Percentiles rank a stretch among this genome's conserved stretches.
phyloP scores from a whole-genome alignment of 805 yeast species.

The Ogataea neopini region DNA sequence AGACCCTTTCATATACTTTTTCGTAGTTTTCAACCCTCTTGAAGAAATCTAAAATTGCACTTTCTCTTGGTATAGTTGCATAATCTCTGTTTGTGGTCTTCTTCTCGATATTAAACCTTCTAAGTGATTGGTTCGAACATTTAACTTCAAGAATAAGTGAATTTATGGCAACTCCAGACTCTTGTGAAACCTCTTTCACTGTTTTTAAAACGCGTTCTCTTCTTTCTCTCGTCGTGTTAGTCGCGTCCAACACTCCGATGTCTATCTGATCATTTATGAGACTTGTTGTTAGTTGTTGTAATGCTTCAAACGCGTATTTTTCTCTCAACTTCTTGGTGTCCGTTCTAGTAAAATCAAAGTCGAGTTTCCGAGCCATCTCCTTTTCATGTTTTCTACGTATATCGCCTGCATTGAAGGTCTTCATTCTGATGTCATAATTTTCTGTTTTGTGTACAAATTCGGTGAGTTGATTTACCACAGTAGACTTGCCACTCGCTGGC shows the following conservation, averaged over 20 bases:
- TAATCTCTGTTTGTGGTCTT: constrained; percentile 68
- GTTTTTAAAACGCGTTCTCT: constrained; percentile 54
- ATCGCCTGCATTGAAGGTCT: constrained; percentile 54
- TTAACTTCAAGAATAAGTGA: constrained; percentile 61
- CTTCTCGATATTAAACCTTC: constrained; percentile 62
- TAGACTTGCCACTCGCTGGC: constrained; percentile 93
- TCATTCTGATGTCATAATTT: constrained; percentile 22
- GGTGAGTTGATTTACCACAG: constrained; percentile 32
- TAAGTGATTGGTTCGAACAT: constrained; percentile 51
- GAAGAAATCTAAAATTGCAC: constrained; percentile 60
- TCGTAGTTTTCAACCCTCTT: constrained; percentile 55
- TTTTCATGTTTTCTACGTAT: constrained; percentile 42
- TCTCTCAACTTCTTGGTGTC: constrained; percentile 66
- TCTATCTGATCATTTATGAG: constrained; percentile 77
- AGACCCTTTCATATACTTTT: constrained; percentile 39
- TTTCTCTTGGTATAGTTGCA: constrained; percentile 47
- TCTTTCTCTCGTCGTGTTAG: constrained; percentile 57
- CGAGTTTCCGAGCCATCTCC: constrained; percentile 23
- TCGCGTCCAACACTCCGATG: constrained; percentile 88
- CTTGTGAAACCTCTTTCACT: constrained; percentile 55
- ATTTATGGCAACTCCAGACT: constrained; percentile 39
- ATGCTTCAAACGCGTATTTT: constrained; percentile 92
- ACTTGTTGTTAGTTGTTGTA: constrained; percentile 73
- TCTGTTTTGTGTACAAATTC: constrained; percentile 22
- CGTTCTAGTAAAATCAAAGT: constrained; percentile 37